Evolutionary conservation across 208 protist species (phyloP).

Genomic region (Herpetomonas muscarum): DNA sequence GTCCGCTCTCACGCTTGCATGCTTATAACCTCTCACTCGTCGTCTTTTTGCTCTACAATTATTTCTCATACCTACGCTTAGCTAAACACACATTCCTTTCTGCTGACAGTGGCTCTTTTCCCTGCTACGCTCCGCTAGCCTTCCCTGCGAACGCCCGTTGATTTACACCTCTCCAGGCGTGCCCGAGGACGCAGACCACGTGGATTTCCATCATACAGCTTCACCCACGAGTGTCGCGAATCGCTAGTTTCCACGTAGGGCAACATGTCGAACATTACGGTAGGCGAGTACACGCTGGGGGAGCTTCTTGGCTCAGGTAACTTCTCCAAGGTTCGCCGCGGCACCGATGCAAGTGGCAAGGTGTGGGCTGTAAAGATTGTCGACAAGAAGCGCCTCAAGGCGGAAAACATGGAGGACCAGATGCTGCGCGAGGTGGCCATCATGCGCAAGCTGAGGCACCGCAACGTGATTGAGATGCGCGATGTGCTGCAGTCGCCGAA

Average conservation of each 20-base stretch:
- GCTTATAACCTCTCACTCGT: too few relatives aligned
- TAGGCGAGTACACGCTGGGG: constrained; percentile 60
- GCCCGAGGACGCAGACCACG: too few relatives aligned
- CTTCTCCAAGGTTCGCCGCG: constrained; percentile 56
- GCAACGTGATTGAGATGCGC: constrained; percentile 44
- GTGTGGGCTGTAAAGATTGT: constrained; percentile 62
- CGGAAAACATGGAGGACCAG: constrained; percentile 65
- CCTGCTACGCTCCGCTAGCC: too few relatives aligned
- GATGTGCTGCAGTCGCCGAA: constrained; percentile 82
- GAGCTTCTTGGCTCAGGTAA: constrained; percentile 54
- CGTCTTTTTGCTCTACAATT: too few relatives aligned
- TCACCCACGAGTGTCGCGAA: too few relatives aligned
- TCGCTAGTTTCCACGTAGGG: too few relatives aligned
- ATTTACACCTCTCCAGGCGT: background rate
- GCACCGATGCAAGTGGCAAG: constrained; percentile 24
- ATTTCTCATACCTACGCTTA: too few relatives aligned
- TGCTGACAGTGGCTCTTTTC: too few relatives aligned
- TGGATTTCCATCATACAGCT: too few relatives aligned
- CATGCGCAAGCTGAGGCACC: constrained; percentile 45
- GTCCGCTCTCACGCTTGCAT: too few relatives aligned
- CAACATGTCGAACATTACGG: background rate
- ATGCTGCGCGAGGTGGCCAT: constrained; percentile 58
- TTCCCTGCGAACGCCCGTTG: too few relatives aligned
- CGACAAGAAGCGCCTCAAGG: constrained; percentile 39
- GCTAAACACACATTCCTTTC: too few relatives aligned